Evolutionary conservation across 148 eudicot species (phyloP).

Genomic region (Fallopia convolvulus): DNA sequence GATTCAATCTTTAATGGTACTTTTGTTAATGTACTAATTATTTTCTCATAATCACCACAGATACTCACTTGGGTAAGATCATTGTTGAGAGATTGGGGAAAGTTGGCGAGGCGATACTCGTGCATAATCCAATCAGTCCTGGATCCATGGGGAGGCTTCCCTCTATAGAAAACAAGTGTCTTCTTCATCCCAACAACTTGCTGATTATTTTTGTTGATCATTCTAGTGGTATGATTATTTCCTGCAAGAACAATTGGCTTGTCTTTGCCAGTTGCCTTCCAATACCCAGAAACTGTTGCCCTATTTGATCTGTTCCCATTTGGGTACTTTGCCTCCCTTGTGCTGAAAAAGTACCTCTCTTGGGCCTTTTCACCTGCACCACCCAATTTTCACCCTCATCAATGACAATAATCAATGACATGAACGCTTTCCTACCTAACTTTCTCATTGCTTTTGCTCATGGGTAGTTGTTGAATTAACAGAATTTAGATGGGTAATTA

Average conservation of each 20-base stretch:
- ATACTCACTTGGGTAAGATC: slow-evolving; percentile 26
- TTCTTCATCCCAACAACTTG: slow-evolving; percentile 79
- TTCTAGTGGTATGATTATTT: background rate
- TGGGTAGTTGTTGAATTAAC: background rate
- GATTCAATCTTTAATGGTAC: background rate
- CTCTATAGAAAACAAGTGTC: slow-evolving; percentile 84
- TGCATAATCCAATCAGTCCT: slow-evolving; percentile 97
- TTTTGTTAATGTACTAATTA: background rate
- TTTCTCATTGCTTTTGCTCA: background rate
- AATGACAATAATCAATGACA: background rate
- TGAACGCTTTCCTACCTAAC: background rate
- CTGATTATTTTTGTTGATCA: background rate
- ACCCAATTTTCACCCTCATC: background rate
- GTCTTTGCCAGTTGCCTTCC: slow-evolving; percentile 93
- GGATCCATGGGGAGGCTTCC: slow-evolving; percentile 78
- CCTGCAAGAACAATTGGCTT: slow-evolving; percentile 37
- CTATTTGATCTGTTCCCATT: slow-evolving; percentile 89
- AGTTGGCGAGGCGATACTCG: slow-evolving; percentile 57
- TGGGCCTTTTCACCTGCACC: slow-evolving; percentile 56
- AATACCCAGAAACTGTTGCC: slow-evolving; percentile 83
- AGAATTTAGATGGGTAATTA: background rate
- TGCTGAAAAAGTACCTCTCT: slow-evolving; percentile 90
- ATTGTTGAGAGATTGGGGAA: background rate
- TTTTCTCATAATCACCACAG: background rate
- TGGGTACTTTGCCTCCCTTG: slow-evolving; percentile 84